Base-by-base conservation (phyloP, 2,329 filamentous ascomycete species). In the Exophiala sp. region DNA sequence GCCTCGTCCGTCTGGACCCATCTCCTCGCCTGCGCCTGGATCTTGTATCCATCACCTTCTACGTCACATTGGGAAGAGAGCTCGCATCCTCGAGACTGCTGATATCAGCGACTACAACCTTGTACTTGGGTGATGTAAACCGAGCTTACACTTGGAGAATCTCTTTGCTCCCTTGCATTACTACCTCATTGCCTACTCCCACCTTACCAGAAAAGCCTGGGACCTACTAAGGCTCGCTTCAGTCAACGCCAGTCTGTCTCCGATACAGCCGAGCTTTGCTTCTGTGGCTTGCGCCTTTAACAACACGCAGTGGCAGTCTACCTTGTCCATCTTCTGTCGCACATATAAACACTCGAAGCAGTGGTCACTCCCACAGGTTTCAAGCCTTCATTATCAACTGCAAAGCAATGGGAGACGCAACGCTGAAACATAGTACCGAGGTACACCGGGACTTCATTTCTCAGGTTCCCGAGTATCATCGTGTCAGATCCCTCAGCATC, bases 391-490 rank as follows among this genome's bases (percentile, higher is more conserved):
- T 37, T 13, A 46, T 21, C 27, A 16, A 41, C 3, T 43, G 22
- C 9, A 5, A 43, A 34, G 40, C 38, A 4, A 54, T 54, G 51
- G 54, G 51, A 14, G 51, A 53, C 29, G 32, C 48, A 13, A 47
- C 24, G 13, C 30, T 29, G 14, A 53, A 41, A 38, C 45, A 51
- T 19, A 54, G 38, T 21, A 57, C 45, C 29, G 45, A 52, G 22
- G 39, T 57, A 13, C 54, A 54, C 14, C 48, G 48, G 30, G 55
- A 57, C 40, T 57, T 55, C 43, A 41, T 48, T n/a, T 43, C 46
- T 34, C 46, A 57, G 35, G 38, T 46, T 29, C 48, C 52, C 14
- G 41, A 56, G 45, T 51, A 52, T 30, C 55, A 50, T 32, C 55
- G 53, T 8, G 50, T 16, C 30, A 46, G 49, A 35, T 46, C 53